A percentile compares a stretch with the other conserved stretches of the same genome.
Evolutionary conservation across 176 grass and related monocot species (phyloP).

Genomic region (Phoenix dactylifera): DNA sequence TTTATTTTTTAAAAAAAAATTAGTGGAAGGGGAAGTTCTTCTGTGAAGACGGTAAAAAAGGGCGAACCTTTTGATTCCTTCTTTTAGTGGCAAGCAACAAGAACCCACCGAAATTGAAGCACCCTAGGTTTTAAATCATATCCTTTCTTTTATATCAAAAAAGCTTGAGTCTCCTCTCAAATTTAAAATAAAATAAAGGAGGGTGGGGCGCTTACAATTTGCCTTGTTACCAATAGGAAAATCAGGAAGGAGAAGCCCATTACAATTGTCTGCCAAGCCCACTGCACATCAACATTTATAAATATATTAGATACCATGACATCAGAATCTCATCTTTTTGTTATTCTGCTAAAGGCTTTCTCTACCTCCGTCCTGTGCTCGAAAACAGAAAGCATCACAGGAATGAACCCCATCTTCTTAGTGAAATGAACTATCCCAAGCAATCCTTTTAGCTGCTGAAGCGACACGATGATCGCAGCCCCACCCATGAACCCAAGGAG

Average conservation of each 20-base stretch:
- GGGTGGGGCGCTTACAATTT: constrained; percentile 58
- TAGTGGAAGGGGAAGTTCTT: too few species aligned
- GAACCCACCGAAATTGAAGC: constrained; percentile 29
- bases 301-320: too few species aligned
- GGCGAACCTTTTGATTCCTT: constrained; percentile 29
- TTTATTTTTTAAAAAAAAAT: too few species aligned
- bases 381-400: constrained; percentile 78
- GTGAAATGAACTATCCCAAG: constrained; percentile 95
- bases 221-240: constrained; percentile 66
- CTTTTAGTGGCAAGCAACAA: constrained; percentile 60
- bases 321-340: too few species aligned
- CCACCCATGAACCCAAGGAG: constrained; percentile 90
- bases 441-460: constrained; percentile 90
- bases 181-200: not conserved
- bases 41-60: too few species aligned
- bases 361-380: constrained; percentile 47
- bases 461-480: constrained; percentile 87
- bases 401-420: constrained; percentile 71
- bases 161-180: too few species aligned
- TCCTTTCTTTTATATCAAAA: constrained; percentile 29
- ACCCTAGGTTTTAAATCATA: constrained; percentile 27
- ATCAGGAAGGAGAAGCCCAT: constrained; percentile 85
- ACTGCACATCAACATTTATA: constrained; percentile 32
- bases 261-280: constrained; percentile 81
- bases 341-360: not conserved